Conservation (phyloP, 2,329 filamentous ascomycete genomes). For the Arthrobotrys pseudoclavata region DNA sequence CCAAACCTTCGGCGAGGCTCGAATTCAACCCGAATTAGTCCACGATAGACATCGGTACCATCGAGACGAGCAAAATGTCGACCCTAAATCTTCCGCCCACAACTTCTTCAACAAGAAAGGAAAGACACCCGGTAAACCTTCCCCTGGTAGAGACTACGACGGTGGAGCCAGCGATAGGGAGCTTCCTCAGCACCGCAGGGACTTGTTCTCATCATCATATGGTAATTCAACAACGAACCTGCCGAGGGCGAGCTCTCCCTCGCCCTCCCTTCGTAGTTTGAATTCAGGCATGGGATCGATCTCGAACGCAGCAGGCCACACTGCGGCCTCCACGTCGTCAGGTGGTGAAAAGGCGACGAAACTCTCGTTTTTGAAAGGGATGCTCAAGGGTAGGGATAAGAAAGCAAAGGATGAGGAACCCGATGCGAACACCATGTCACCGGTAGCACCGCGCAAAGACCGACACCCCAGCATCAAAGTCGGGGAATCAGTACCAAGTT, state of each 20-base stretch:
- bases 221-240: slow-evolving; percentile 53
- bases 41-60: slow-evolving; percentile 78
- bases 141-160: slow-evolving; percentile 76
- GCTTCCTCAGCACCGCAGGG: slow-evolving; percentile 59
- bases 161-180: slow-evolving; percentile 70
- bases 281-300: slow-evolving; percentile 52
- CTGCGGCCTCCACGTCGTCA: slow-evolving; percentile 33
- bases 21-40: slow-evolving; percentile 77
- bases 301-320: slow-evolving; percentile 38
- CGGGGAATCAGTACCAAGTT: slow-evolving; percentile 31
- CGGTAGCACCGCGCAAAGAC: slow-evolving; percentile 39
- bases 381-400: slow-evolving; percentile 52
- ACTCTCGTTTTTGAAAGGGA: slow-evolving; percentile 59
- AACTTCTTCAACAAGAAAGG: slow-evolving; percentile 77
- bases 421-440: slow-evolving; percentile 26
- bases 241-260: slow-evolving; percentile 51
- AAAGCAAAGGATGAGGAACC: slow-evolving; percentile 51
- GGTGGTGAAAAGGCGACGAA: slow-evolving; percentile 59
- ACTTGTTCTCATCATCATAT: slow-evolving; percentile 51
- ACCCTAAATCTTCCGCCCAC: slow-evolving; percentile 73
- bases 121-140: slow-evolving; percentile 68
- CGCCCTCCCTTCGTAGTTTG: slow-evolving; percentile 56
- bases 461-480: slow-evolving; percentile 48
- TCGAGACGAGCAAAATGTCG: slow-evolving; percentile 67
- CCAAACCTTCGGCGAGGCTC: slow-evolving; percentile 81